Percentiles rank a stretch among this genome's conserved stretches.
These are phyloP conservation scores for Xerocomellus chrysenteron DNA, from an alignment of 768 basidiomycete species.

Conservation along the genomic window DNA sequence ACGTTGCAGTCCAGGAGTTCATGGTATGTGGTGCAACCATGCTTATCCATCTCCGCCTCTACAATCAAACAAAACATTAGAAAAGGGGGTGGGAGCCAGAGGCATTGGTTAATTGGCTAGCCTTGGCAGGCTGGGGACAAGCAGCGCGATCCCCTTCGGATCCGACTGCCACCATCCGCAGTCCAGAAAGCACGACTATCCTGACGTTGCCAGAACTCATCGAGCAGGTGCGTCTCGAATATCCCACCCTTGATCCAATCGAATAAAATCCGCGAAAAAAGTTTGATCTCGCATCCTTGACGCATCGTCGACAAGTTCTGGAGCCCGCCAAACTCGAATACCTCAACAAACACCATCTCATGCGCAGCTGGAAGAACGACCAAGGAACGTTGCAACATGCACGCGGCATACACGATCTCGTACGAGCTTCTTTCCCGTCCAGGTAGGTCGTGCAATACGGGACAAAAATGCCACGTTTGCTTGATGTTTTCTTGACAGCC, in stretches of 20 bases:
- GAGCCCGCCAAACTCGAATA: conserved; percentile 80
- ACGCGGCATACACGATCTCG: conserved; percentile 46
- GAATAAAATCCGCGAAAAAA: conserved; percentile 23
- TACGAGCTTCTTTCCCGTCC: conserved; percentile 57
- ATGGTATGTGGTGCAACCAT: conserved; percentile 50
- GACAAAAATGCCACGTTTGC: neutral
- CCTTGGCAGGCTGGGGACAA: conserved; percentile 91
- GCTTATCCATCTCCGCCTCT: neutral
- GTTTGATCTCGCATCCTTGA: conserved; percentile 78
- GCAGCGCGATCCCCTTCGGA: conserved; percentile 35
- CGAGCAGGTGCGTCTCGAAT: conserved; percentile 44
- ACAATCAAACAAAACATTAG: conserved; percentile 38
- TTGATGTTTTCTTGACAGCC: conserved; percentile 29
- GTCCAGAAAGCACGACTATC: conserved; percentile 65
- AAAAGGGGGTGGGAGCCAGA: conserved; percentile 86
- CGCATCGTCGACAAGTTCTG: conserved; percentile 80
- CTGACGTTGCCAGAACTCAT: conserved; percentile 68
- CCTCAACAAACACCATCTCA: conserved; percentile 85
- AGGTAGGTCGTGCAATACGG: conserved; percentile 40
- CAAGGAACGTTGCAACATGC: conserved; percentile 56
- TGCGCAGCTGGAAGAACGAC: conserved; percentile 49
- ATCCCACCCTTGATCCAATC: neutral
- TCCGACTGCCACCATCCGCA: conserved; percentile 32
- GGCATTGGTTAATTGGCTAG: conserved; percentile 90
- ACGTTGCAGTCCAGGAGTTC: conserved; percentile 84